Evolutionary conservation across 1,139 yeast genomes (phyloP).

Genomic region (Pneumocystis sp.): DNA sequence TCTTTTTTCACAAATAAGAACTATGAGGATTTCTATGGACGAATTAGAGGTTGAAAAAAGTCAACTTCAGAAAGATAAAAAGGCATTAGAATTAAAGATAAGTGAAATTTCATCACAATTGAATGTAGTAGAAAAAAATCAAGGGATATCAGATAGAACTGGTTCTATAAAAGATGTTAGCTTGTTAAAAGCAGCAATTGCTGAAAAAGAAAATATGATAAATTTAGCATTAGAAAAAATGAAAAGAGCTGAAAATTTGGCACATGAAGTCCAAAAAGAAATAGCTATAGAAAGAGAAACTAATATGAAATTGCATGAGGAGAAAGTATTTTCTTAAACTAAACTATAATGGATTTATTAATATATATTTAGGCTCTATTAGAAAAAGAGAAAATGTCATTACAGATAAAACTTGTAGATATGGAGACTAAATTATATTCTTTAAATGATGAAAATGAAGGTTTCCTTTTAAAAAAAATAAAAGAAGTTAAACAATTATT

Average conservation of each 20-base stretch:
- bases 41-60: conserved; percentile 25
- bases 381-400: conserved; percentile 22
- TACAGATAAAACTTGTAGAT: conserved; percentile 22
- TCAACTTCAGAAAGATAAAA: conserved; percentile 25
- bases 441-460: conserved; percentile 3
- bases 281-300: conserved; percentile 20
- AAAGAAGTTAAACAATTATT: not conserved
- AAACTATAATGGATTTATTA: not conserved
- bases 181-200: conserved; percentile 9
- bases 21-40: conserved; percentile 16
- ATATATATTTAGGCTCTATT: not conserved
- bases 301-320: conserved; percentile 18
- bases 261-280: conserved; percentile 15
- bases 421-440: conserved; percentile 19
- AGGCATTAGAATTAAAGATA: conserved; percentile 25
- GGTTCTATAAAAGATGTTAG: conserved; percentile 7
- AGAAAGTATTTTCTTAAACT: conserved; percentile 13
- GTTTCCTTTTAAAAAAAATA: conserved; percentile 5
- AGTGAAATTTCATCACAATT: conserved; percentile 20
- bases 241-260: conserved; percentile 11
- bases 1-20: conserved; percentile 24
- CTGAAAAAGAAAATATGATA: conserved; percentile 15
- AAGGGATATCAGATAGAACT: conserved; percentile 2
- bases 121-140: conserved; percentile 15
- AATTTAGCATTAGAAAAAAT: conserved; percentile 13